A percentile compares a stretch with the other conserved stretches of the same genome.
Evolutionary conservation across 495 filamentous ascomycete species (phyloP).

Genomic region (Hypoxylon trugodes): DNA sequence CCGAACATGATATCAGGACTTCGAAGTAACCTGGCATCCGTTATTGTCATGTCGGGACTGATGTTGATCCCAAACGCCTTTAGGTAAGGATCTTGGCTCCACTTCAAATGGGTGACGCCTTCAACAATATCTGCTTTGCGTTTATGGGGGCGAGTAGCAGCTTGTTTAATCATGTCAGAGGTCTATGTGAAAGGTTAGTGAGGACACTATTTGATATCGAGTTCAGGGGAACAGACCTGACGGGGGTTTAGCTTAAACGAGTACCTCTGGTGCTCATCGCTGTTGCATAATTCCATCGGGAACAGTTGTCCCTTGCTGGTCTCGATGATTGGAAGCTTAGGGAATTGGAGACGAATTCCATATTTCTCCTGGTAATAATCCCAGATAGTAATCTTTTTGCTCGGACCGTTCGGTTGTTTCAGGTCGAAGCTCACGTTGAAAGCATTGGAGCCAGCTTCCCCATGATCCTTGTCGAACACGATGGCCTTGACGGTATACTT

Average conservation of each 20-base stretch:
- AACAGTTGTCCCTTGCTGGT: constrained; percentile 72
- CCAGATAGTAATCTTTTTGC: constrained; percentile 58
- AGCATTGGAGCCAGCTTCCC: constrained; percentile 57
- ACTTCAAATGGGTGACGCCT: constrained; percentile 73
- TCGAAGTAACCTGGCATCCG: constrained; percentile 74
- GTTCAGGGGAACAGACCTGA: constrained; percentile 48
- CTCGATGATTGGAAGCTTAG: constrained; percentile 70
- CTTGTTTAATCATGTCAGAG: constrained; percentile 85
- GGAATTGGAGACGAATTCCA: constrained; percentile 61
- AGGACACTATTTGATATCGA: not conserved
- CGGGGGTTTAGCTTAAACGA: constrained; percentile 75
- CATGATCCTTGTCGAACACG: constrained; percentile 44
- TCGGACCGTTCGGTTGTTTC: constrained; percentile 58
- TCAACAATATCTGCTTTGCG: constrained; percentile 69
- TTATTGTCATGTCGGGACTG: constrained; percentile 63
- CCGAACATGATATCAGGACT: constrained; percentile 75
- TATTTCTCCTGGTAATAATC: constrained; percentile 77
- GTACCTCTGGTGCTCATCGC: constrained; percentile 73
- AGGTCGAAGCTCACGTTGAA: constrained; percentile 66
- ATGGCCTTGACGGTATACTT: constrained; percentile 72
- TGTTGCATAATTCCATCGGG: constrained; percentile 77
- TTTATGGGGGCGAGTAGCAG: constrained; percentile 67
- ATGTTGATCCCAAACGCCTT: constrained; percentile 74
- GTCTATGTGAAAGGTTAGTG: constrained; percentile 56
- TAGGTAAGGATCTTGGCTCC: constrained; percentile 72